A percentile compares a stretch with the other conserved stretches of the same genome.
Evolutionary conservation across 2,329 filamentous ascomycete species (phyloP).

Genomic region (Teratosphaeria gauchensis): DNA sequence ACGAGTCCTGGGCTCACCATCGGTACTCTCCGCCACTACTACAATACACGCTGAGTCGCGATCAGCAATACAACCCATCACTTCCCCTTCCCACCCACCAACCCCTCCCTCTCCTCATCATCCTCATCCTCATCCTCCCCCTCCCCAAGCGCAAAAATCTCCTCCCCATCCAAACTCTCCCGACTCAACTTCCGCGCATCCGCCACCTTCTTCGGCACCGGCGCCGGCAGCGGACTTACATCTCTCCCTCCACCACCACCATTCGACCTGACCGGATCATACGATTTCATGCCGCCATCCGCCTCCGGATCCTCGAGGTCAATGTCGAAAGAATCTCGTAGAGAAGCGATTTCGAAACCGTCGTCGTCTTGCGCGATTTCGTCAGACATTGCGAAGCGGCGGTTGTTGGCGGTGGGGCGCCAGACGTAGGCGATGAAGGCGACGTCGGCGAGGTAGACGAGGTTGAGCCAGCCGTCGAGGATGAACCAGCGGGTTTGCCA

Average conservation of each 20-base stretch:
- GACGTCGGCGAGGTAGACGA: conserved; percentile 92
- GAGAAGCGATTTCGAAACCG: conserved; percentile 90
- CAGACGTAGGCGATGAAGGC: conserved; percentile 90
- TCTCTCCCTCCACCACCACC: conserved; percentile 16
- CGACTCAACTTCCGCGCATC: conserved; percentile 34
- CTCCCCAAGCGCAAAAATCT: conserved; percentile 84
- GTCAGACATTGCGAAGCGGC: conserved; percentile 96
- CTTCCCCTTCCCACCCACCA: conserved; percentile 6
- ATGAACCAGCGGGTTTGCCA: conserved; percentile 98
- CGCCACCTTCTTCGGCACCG: conserved; percentile 39
- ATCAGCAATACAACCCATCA: background rate
- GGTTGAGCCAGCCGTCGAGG: conserved; percentile 90
- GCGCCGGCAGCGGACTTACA: conserved; percentile 44
- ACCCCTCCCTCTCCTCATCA: conserved; percentile 39
- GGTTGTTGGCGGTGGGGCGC: conserved; percentile 93
- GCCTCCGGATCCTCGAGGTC: conserved; percentile 30
- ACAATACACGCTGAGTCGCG: no score
- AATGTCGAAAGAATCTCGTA: conserved; percentile 65
- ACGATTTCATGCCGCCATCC: conserved; percentile 14
- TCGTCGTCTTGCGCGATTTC: conserved; percentile 98
- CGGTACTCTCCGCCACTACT: no score
- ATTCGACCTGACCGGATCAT: background rate
- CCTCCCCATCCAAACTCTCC: conserved; percentile 73
- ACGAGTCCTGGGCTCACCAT: no score
- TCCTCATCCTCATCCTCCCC: conserved; percentile 38